These are phyloP conservation scores for Sporodiniella umbellata DNA, from an alignment of 371 early-diverging fungal genomes.

Conservation along the genomic window DNA sequence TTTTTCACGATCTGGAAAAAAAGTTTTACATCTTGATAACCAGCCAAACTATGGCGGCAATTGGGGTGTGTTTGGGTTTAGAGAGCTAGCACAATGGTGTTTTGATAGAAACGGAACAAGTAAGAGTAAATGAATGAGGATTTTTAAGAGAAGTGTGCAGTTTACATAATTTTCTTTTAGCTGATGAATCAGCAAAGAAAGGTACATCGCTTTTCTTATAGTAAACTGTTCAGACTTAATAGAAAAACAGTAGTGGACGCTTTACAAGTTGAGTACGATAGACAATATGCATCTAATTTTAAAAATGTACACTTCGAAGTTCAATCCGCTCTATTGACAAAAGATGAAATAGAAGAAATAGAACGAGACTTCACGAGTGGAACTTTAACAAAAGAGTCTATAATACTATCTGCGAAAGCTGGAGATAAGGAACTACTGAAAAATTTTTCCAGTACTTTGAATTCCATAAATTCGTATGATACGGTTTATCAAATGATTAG, in stretches of 20 bases:
- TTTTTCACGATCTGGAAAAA: constrained; percentile 73
- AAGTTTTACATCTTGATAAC: constrained; percentile 89
- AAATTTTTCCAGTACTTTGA: not conserved
- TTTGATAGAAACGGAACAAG: constrained; percentile 1
- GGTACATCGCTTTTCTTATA: not conserved
- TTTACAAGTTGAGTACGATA: not conserved
- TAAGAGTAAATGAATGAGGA: too few relatives aligned
- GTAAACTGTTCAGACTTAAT: not conserved
- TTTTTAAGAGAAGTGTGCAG: too few relatives aligned
- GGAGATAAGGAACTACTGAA: constrained; percentile 4
- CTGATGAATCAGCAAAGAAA: not conserved
- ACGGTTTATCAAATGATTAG: not conserved
- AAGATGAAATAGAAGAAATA: not conserved
- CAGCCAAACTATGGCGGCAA: constrained; percentile 85
- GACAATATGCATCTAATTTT: constrained; percentile 14
- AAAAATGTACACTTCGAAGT: constrained; percentile 4
- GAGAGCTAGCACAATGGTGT: constrained; percentile 10
- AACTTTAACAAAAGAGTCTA: not conserved
- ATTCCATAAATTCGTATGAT: not conserved
- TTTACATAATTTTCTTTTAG: not conserved
- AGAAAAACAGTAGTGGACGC: not conserved
- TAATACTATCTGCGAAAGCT: not conserved
- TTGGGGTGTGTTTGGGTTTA: constrained; percentile 61
- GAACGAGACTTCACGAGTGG: not conserved
- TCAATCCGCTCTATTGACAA: not conserved